Base-by-base conservation (phyloP, 2,329 filamentous ascomycete species). In the Diaporthe velutina region DNA sequence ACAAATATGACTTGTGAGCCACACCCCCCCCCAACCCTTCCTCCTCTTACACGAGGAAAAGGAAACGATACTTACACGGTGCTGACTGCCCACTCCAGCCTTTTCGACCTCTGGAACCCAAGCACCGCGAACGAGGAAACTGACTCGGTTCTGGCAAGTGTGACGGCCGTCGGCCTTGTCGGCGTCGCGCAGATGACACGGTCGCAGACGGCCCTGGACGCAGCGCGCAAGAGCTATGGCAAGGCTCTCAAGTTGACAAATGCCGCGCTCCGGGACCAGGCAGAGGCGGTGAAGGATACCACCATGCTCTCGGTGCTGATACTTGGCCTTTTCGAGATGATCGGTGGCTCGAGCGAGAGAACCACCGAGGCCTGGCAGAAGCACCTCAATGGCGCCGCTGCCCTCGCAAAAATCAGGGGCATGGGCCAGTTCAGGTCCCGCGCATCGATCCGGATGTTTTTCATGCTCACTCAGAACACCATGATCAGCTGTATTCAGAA, bases 261-360 rank as follows among this genome's bases (percentile, higher is more conserved):
- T 70, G 79, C 82, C 25, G 88, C 88, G 2, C 82, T 91, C n/a
- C 80, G 82, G 60, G 81, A 87, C 70, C 85, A 88, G 0, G 78
- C 75, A 19, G 83, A 87, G 73, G 84, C 83, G 13, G 79, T 84
- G 78, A 87, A 86, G 77, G 87, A 87, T 76, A 87, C 84, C 55
- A 90, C 89, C 0, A 86, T 91, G 84, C 85, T 87, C 42, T 85
- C 83, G 0, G 86, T 90, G 22, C 83, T 90, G 61, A 86, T 91
- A 60, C 83, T 91, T 8, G 86, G 88, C 57, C 86, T 89, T 6
- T 91, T 88, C 76, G 89, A 90, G 79, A 83, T 90, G 75, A 86
- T 87, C 15, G 88, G 88, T 22, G 83, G 82, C 28, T 85, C 83
- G 9, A 30, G 71, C 1, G 81, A 83, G 10, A 83, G 85, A 70